These are phyloP conservation scores for Phytophthora lateralis DNA, from an alignment of 352 stramenopile species.

Conservation along the genomic window DNA sequence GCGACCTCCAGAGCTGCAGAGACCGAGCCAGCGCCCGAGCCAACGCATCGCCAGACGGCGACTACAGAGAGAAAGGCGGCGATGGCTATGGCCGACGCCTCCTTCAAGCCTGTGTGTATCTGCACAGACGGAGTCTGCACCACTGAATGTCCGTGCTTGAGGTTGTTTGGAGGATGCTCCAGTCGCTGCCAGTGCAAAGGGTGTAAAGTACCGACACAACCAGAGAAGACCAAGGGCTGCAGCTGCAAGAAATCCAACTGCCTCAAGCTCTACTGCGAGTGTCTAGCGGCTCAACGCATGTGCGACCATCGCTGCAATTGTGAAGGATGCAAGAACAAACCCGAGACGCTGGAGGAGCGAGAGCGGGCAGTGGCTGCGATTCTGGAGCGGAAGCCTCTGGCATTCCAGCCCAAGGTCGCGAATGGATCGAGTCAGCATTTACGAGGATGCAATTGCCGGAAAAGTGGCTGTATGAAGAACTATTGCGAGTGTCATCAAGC, in stretches of 20 bases:
- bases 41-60: constrained; percentile 4
- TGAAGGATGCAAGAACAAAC: constrained; percentile 80
- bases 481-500: constrained; percentile 98
- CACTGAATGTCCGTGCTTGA: constrained; percentile 50
- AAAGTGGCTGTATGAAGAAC: constrained; percentile 97
- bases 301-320: constrained; percentile 82
- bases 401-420: constrained; percentile 95
- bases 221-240: constrained; percentile 77
- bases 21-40: not conserved
- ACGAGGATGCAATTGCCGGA: constrained; percentile 95
- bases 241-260: constrained; percentile 98
- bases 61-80: constrained; percentile 23
- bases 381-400: constrained; percentile 92
- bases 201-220: constrained; percentile 38
- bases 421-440: constrained; percentile 86
- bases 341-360: constrained; percentile 61
- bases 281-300: constrained; percentile 68
- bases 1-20: constrained; percentile 22
- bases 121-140: constrained; percentile 52
- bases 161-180: constrained; percentile 43
- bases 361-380: constrained; percentile 88
- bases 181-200: constrained; percentile 47
- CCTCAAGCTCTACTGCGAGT: constrained; percentile 95
- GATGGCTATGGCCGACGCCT: constrained; percentile 23
- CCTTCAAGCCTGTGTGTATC: constrained; percentile 29